Conservation (phyloP, 2,329 filamentous ascomycete genomes). For the Emmonsia crescens region DNA sequence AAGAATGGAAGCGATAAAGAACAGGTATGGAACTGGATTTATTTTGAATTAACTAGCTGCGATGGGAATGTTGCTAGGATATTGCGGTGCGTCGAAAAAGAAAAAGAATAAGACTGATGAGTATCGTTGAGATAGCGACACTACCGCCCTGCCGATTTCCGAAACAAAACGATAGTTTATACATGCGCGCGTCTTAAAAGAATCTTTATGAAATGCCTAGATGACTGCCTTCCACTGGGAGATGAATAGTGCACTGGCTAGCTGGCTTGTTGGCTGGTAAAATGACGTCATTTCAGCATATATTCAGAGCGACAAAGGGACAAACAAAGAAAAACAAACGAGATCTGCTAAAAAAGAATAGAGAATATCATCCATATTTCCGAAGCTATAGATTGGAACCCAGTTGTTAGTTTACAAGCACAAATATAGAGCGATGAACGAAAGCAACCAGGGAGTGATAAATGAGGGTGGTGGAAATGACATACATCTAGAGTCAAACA, state of each 20-base stretch:
- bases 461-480: conserved; percentile 12
- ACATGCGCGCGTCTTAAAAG: not conserved
- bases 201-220: not conserved
- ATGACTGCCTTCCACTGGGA: not conserved
- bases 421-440: not conserved
- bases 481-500: conserved; percentile 92
- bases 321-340: not conserved
- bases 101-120: not conserved
- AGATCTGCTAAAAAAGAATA: not conserved
- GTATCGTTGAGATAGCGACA: not conserved
- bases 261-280: not conserved
- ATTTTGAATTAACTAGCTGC: not conserved
- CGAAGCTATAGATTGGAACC: conserved; percentile 10
- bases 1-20: not conserved
- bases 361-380: conserved; percentile 12
- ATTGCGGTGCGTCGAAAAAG: too few species aligned
- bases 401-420: not conserved
- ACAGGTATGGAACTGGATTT: not conserved
- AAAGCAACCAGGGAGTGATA: not conserved
- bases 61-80: not conserved
- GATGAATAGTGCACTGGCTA: not conserved
- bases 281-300: not conserved
- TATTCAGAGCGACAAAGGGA: not conserved
- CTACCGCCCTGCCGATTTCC: not conserved
- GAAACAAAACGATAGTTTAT: not conserved